Percentiles rank a stretch among this genome's conserved stretches.
These are phyloP conservation scores for Ceratobasidium sp. DNA, from an alignment of 1,284 basidiomycete species.

Conservation along the genomic window DNA sequence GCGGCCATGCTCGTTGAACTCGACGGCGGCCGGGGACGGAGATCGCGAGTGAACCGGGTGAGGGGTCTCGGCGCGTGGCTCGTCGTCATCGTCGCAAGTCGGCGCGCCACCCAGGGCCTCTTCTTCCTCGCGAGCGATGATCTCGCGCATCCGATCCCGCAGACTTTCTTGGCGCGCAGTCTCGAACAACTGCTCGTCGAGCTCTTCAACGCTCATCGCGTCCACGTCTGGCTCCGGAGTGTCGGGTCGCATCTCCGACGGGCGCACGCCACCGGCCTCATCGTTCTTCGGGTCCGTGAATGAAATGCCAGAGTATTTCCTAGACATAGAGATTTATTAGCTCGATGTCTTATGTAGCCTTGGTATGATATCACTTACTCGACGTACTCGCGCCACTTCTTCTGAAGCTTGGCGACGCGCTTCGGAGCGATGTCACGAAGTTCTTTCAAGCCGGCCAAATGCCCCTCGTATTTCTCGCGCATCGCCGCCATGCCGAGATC, in stretches of 20 bases:
- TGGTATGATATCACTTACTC: conserved; percentile 1
- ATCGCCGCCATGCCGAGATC: conserved; percentile 26
- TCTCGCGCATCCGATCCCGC: neutral
- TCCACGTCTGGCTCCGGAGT: neutral
- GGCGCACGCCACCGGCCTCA: neutral
- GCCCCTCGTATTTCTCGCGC: conserved; percentile 23
- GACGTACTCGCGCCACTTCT: neutral
- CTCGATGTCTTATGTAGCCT: neutral
- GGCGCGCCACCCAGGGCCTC: too few species aligned
- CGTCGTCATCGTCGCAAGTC: neutral
- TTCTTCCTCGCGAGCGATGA: too few species aligned
- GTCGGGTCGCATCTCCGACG: conserved; percentile 12
- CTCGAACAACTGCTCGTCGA: neutral
- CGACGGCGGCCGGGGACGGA: too few species aligned
- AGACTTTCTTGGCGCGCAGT: conserved; percentile 7
- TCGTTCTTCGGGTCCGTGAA: neutral
- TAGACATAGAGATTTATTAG: neutral
- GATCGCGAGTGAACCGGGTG: too few species aligned
- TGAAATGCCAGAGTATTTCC: neutral
- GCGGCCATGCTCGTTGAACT: too few species aligned
- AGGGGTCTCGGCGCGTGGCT: too few species aligned
- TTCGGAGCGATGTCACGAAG: neutral
- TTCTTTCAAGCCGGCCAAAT: conserved; percentile 14
- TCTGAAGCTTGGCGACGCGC: neutral
- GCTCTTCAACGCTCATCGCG: neutral